Evolutionary conservation across 306 rosid species (phyloP), one percentile per base, ranked within the genome.

Genomic region (Rosa multiflora): DNA sequence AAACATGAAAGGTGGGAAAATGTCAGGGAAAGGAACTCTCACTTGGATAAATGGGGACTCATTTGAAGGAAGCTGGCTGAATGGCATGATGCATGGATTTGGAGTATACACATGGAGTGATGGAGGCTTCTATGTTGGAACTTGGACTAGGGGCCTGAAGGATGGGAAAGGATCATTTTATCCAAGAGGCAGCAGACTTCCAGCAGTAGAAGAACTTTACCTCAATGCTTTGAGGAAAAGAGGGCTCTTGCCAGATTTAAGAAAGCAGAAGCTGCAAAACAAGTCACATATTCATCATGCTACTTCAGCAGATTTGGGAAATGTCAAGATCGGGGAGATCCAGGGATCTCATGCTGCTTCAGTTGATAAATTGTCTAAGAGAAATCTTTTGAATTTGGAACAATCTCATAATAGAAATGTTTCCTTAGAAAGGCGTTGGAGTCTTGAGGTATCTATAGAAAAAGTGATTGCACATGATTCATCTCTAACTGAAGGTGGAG

Each of bases 1-100:
- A 78, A 93, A 93, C 72, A 93, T 95, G 99, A 95, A 93, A 86
- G 97, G 90, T 72, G 98, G 98, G 81, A 87, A 63, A 74, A 95
- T 95, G 99, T 93, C 96, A 6, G 99, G 98, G 21, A 95, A 91
- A 83, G 99, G 99, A 88, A 95, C 98, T 78, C 91, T 95, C 48
- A 91, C 97, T 66, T 95, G 99, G 99, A 79, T 48, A 72, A 95
- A 79, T 82, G 99, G 97, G 20, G 97, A 93, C 81, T 85, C 97
- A 49, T 95, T 84, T 81, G 99, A 95, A 88, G 99, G 99, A 78
- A 95, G 87, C 89, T 95, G 98, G 98, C 79, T 91, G 85, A 89
- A 91, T 80, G 98, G 96, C 48, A 88, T 87, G 96, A 95, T 93
- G 97, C 93, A 95, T 83, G 99, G 99, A 37, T 90, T 91, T 69